These are phyloP conservation scores for Cercospora citrullina DNA, from an alignment of 2,329 filamentous ascomycete species.

Conservation along the genomic window DNA sequence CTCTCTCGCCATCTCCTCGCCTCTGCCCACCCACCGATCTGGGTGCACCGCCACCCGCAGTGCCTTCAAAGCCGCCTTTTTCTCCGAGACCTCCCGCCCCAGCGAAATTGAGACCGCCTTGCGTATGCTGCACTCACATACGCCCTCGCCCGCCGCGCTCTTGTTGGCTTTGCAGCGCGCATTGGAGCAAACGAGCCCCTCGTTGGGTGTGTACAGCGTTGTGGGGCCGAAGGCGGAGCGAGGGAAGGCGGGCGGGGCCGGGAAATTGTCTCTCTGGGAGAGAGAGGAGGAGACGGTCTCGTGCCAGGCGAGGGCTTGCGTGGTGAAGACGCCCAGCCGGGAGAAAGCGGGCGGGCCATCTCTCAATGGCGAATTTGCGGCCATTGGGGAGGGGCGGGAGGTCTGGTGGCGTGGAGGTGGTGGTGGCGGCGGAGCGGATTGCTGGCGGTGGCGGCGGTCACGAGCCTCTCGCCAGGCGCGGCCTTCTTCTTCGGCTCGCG, in stretches of 20 bases:
- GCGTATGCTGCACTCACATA: not conserved
- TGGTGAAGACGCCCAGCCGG: not conserved
- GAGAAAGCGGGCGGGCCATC: not conserved
- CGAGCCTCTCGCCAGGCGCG: not conserved
- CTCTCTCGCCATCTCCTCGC: constrained; percentile 5
- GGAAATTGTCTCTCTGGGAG: not conserved
- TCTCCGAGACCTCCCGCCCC: not conserved
- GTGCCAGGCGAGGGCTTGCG: not conserved
- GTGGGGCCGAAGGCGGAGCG: not conserved
- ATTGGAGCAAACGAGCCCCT: not conserved
- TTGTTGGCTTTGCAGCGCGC: not conserved
- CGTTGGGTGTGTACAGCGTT: not conserved
- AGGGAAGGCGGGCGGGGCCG: not conserved
- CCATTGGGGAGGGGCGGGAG: not conserved
- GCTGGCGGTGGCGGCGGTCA: not conserved
- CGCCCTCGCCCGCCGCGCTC: not conserved
- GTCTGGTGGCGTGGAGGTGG: not conserved
- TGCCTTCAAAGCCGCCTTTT: constrained; percentile 1
- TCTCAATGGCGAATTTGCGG: not conserved
- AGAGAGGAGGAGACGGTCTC: not conserved
- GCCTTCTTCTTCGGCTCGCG: not conserved
- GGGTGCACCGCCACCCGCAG: constrained; percentile 10
- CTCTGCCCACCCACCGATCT: constrained; percentile 6
- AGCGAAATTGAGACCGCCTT: not conserved
- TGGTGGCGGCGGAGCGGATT: not conserved